Conservation (phyloP, 345 rosid genomes). For the Hibiscus trionum region DNA sequence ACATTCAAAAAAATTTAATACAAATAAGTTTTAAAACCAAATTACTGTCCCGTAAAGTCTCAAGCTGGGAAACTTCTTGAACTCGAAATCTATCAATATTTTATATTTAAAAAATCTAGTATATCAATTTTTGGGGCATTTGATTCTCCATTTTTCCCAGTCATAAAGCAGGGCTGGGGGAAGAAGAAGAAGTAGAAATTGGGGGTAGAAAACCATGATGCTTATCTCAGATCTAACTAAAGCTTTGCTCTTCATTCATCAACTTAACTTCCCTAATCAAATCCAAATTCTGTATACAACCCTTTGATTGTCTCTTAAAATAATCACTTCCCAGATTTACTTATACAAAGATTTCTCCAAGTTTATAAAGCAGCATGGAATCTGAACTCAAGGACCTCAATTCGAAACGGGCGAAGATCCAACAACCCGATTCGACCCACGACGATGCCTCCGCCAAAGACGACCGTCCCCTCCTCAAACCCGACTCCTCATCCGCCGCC, state of each 20-base stretch:
- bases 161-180: neutral
- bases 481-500: constrained; percentile 34
- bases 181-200: too few relatives aligned
- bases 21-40: too few relatives aligned
- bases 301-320: neutral
- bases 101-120: too few relatives aligned
- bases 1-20: too few relatives aligned
- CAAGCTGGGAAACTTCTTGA: neutral
- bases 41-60: neutral
- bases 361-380: constrained; percentile 33
- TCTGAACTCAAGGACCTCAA: constrained; percentile 54
- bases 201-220: neutral
- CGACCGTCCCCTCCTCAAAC: constrained; percentile 75
- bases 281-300: neutral
- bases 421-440: constrained; percentile 4
- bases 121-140: neutral
- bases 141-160: neutral
- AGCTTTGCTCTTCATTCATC: too few relatives aligned
- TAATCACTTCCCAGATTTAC: neutral
- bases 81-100: neutral
- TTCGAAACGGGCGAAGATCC: constrained; percentile 22
- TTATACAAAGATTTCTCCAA: neutral
- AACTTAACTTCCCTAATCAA: neutral
- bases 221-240: neutral
- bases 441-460: constrained; percentile 38